Percentiles rank a stretch among this genome's conserved stretches.
These are phyloP conservation scores for Eucalyptus sp. DNA, from an alignment of 345 rosid genomes.

Conservation along the genomic window DNA sequence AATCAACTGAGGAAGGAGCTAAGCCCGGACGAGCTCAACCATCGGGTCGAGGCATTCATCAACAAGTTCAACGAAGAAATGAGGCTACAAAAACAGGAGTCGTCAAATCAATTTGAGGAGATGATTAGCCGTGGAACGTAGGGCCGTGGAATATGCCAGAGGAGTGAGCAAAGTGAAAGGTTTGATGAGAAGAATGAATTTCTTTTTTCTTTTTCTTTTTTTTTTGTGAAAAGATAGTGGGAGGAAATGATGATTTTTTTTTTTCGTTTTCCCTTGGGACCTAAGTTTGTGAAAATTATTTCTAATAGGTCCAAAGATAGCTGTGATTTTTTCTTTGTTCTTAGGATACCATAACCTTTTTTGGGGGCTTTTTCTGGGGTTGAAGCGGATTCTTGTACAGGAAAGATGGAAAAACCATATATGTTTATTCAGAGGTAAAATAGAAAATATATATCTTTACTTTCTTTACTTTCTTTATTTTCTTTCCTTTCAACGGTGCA, in stretches of 20 bases:
- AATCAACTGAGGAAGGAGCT: conserved; percentile 38
- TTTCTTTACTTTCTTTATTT: neutral
- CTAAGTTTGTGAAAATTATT: neutral
- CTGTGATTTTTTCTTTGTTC: neutral
- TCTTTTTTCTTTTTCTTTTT: too few relatives aligned
- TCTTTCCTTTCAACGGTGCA: neutral
- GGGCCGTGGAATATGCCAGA: neutral
- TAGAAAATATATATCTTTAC: neutral
- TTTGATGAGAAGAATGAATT: neutral
- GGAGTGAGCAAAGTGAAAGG: neutral
- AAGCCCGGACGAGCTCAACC: conserved; percentile 72
- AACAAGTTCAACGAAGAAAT: conserved; percentile 65
- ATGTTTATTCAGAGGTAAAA: neutral
- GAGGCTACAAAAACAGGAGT: conserved; percentile 59
- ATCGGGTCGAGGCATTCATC: conserved; percentile 62
- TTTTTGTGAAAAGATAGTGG: neutral
- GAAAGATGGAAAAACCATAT: neutral
- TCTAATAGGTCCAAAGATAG: neutral
- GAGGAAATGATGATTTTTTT: neutral
- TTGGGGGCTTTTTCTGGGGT: neutral
- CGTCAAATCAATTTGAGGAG: conserved; percentile 42
- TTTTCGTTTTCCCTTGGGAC: neutral
- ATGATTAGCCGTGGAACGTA: conserved; percentile 7
- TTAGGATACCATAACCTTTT: neutral
- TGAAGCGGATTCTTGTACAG: neutral